These are phyloP conservation scores for Termitomyces sp. DNA, from an alignment of 768 basidiomycete genomes.

Conservation along the genomic window DNA sequence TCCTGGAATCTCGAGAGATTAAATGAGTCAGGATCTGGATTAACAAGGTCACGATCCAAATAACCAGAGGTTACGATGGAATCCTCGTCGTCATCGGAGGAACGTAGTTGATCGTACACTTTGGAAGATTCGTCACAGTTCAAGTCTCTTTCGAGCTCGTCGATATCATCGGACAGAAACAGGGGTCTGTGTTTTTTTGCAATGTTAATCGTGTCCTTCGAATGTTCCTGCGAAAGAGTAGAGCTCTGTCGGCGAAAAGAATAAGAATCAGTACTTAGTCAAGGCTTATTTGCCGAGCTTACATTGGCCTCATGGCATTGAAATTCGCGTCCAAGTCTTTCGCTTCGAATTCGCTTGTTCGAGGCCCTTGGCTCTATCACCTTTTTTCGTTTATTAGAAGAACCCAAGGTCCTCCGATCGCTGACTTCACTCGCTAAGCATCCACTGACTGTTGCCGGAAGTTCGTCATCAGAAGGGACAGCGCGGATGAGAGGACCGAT, in stretches of 20 bases:
- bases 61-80: slow-evolving; percentile 26
- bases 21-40: background rate
- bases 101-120: background rate
- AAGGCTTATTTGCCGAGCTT: background rate
- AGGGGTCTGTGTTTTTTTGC: background rate
- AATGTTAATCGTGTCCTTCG: background rate
- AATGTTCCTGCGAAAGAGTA: background rate
- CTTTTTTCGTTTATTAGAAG: background rate
- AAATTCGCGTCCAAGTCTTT: background rate
- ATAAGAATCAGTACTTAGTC: background rate
- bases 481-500: slow-evolving; percentile 36
- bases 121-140: background rate
- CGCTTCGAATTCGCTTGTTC: background rate
- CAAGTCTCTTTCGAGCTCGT: background rate
- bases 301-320: background rate
- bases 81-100: slow-evolving; percentile 12
- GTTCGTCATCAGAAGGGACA: slow-evolving; percentile 21
- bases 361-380: background rate
- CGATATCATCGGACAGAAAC: slow-evolving; percentile 5
- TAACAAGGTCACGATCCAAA: background rate
- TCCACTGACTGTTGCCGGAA: background rate
- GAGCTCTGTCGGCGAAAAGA: background rate
- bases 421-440: background rate
- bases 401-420: background rate
- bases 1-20: background rate